These are phyloP conservation scores for Salix viminalis DNA, from an alignment of 345 rosid genomes.

Conservation along the genomic window DNA sequence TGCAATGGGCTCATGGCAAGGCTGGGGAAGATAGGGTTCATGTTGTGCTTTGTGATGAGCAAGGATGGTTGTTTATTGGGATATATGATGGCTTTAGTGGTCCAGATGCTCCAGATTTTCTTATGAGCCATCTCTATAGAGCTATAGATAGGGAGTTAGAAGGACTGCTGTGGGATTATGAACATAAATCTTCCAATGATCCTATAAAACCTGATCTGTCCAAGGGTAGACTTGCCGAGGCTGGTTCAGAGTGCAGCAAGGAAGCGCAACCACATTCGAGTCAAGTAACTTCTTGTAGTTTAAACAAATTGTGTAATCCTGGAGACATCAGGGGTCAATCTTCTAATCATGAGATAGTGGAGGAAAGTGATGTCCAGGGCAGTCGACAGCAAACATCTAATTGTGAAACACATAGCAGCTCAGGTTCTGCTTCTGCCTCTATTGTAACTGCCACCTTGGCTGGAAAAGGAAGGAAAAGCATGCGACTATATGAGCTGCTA, in stretches of 20 bases:
- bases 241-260: slow-evolving; percentile 22
- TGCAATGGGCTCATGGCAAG: slow-evolving; percentile 99
- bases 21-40: slow-evolving; percentile 99
- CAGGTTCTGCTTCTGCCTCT: slow-evolving; percentile 30
- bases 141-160: slow-evolving; percentile 85
- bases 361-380: slow-evolving; percentile 36
- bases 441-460: slow-evolving; percentile 38
- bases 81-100: slow-evolving; percentile 99
- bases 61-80: slow-evolving; percentile 96
- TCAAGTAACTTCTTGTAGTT: slow-evolving; percentile 31
- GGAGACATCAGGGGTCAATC: slow-evolving; percentile 30
- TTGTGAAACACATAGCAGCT: slow-evolving; percentile 19
- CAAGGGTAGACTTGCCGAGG: slow-evolving; percentile 15
- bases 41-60: slow-evolving; percentile 96
- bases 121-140: slow-evolving; percentile 79
- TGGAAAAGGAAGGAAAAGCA: slow-evolving; percentile 62
- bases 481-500: slow-evolving; percentile 83
- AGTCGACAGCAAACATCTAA: slow-evolving; percentile 23
- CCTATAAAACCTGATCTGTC: slow-evolving; percentile 29
- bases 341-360: slow-evolving; percentile 47
- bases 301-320: slow-evolving; percentile 32
- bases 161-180: slow-evolving; percentile 90
- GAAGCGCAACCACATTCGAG: slow-evolving; percentile 26
- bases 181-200: slow-evolving; percentile 46
- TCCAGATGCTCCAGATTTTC: slow-evolving; percentile 96